Conservation (phyloP, 1,284 basidiomycete species). For the Malassezia cuniculi region DNA sequence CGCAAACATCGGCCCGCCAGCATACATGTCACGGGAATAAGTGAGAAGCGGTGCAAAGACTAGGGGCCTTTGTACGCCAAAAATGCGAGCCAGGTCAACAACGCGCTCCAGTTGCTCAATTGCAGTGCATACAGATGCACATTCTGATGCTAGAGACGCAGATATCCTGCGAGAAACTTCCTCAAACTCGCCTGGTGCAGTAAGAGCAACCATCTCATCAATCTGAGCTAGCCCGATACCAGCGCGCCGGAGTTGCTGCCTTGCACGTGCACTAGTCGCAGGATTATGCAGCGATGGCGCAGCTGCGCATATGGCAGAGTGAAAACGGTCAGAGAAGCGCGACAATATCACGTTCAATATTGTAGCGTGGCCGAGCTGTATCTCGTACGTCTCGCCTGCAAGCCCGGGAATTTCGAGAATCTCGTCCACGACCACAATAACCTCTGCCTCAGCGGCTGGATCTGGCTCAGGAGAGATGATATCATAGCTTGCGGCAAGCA, state of each 20-base stretch:
- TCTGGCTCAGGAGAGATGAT: constrained; percentile 42
- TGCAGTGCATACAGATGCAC: no score
- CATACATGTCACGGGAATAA: constrained; percentile 54
- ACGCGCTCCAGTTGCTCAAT: constrained; percentile 55
- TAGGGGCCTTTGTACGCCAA: constrained; percentile 56
- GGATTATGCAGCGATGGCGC: constrained; percentile 20
- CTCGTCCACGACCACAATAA: constrained; percentile 35
- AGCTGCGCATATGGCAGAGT: constrained; percentile 20
- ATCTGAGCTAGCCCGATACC: constrained; percentile 29
- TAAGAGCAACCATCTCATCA: constrained; percentile 39
- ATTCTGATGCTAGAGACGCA: constrained; percentile 32
- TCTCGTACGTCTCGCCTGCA: constrained; percentile 28
- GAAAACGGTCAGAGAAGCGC: constrained; percentile 32
- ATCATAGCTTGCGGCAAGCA: constrained; percentile 43
- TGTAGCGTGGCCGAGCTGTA: constrained; percentile 38
- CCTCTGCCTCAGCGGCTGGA: constrained; percentile 43
- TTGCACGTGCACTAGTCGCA: constrained; percentile 20
- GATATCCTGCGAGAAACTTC: no score
- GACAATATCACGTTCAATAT: constrained; percentile 31
- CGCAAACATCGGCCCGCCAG: constrained; percentile 62
- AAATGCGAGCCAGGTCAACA: constrained; percentile 54
- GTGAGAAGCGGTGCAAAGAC: constrained; percentile 59
- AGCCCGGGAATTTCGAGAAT: constrained; percentile 39
- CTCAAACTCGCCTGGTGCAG: constrained; percentile 25
- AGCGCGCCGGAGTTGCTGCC: constrained; percentile 25